Conservation (phyloP, 805 yeast species). For the Lipomyces spencermartinsiae region DNA sequence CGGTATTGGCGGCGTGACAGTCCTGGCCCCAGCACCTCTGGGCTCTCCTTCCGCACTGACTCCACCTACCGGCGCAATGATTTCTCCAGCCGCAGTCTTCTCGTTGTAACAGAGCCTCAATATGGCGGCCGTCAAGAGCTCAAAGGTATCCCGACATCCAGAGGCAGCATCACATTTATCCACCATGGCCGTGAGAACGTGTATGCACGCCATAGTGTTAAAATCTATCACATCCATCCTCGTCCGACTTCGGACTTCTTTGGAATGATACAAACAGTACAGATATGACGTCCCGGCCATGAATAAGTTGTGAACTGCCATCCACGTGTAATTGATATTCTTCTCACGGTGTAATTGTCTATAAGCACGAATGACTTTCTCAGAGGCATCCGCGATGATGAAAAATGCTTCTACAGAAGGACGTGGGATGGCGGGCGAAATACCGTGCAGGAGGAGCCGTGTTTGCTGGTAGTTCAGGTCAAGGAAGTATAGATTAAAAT, state of each 20-base stretch:
- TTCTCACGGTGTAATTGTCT: slow-evolving; percentile 60
- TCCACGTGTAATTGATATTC: slow-evolving; percentile 86
- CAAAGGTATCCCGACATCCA: slow-evolving; percentile 73
- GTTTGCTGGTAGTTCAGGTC: slow-evolving; percentile 80
- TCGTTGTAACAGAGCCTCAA: slow-evolving; percentile 54
- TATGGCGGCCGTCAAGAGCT: slow-evolving; percentile 73
- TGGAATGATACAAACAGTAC: slow-evolving; percentile 74
- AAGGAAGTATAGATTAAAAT: slow-evolving; percentile 73
- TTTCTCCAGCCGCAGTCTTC: slow-evolving; percentile 40
- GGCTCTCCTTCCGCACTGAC: slow-evolving; percentile 13
- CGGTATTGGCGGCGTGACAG: slow-evolving; percentile 35
- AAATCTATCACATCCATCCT: slow-evolving; percentile 59
- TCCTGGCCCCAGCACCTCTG: slow-evolving; percentile 10
- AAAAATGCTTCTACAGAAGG: slow-evolving; percentile 61
- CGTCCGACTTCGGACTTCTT: slow-evolving; percentile 56
- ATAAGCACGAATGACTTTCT: slow-evolving; percentile 69
- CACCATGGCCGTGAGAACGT: slow-evolving; percentile 63
- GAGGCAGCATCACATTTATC: slow-evolving; percentile 81
- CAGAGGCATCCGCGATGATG: slow-evolving; percentile 66
- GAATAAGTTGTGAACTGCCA: slow-evolving; percentile 85
- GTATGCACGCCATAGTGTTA: slow-evolving; percentile 51
- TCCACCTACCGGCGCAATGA: slow-evolving; percentile 25
- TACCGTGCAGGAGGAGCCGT: slow-evolving; percentile 71
- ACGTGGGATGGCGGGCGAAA: slow-evolving; percentile 70
- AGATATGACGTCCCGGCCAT: slow-evolving; percentile 88